Base-by-base conservation (phyloP, 192 early-diverging fungal genomes). In the Coemansia sp. region DNA sequence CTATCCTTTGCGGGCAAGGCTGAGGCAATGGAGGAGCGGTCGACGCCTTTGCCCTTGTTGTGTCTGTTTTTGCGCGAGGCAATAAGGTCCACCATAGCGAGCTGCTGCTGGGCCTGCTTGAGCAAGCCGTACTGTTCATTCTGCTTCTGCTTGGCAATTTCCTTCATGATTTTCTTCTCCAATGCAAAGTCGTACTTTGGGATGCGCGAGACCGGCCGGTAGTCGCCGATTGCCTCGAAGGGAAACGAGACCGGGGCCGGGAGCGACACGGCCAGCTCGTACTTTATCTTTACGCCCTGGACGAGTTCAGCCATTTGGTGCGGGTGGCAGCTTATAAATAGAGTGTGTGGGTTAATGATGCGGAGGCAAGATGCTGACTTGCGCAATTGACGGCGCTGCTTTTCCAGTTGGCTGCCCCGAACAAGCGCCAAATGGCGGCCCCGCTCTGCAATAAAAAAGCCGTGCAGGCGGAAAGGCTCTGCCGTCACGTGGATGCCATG, bases 171-270 rank as follows among this genome's bases (percentile, higher is more conserved):
- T 47, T 61, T 67, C 48, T 66, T 70, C 46, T 78, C 77, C 7
- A 78, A 62, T 19, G 77, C 53, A 36, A 73, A 78, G 46, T 78
- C 77, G 35, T 78, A 78, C 51, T 73, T 78, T 44, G 77, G 77
- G 43, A 78, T 78, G 26, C 55, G 59, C 9, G 54, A 64, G 30
- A 67, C 66, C 27, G 75, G 65, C 18, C 56, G 46, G 32, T 67
- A 72, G 50, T 64, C 68, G 26, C 69, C 69, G 47, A 78, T 78
- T 26, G 57, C 56, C 57, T 78, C 75, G 46, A 78, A 78, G 19
- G 75, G 75, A 40, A 78, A 67, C 17, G 75, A 63, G 33, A 78
- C 75, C 2, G 75, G 67, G 11, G 51, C 41, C 11, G 75, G 75
- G 11, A 78, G 60, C 51, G 55, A 50, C 29, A 71, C 67, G 40